phyloP scores from a whole-genome alignment of 2,329 filamentous ascomycete species.

The Curvularia spicifera region DNA sequence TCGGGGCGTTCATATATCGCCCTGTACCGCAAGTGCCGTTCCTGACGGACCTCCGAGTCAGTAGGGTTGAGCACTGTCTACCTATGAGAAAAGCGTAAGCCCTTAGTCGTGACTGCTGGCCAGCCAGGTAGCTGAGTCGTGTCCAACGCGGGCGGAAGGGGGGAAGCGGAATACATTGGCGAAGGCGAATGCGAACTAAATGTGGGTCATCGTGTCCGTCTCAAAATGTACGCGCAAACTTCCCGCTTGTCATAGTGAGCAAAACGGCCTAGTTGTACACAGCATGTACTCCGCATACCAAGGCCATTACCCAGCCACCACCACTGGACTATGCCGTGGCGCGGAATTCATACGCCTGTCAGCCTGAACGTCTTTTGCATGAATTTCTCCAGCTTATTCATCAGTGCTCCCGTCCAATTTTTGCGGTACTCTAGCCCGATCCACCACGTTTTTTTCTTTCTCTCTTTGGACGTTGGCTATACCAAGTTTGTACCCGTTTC shows the following conservation, averaged over 20 bases:
- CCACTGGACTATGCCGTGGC: neutral
- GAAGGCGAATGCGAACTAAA: constrained; percentile 14
- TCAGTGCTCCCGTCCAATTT: constrained; percentile 11
- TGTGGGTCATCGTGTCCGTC: constrained; percentile 2
- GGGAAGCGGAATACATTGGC: constrained; percentile 8
- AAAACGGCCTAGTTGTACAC: neutral
- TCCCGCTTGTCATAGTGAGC: neutral
- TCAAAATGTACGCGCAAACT: neutral
- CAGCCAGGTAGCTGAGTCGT: constrained; percentile 12
- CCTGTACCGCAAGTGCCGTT: neutral
- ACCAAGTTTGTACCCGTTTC: constrained; percentile 20
- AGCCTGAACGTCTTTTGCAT: neutral
- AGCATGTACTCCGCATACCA: constrained; percentile 1
- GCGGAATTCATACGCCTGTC: neutral
- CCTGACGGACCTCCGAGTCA: constrained; percentile 15
- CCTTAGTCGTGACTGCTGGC: constrained; percentile 5
- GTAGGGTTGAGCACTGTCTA: constrained; percentile 4
- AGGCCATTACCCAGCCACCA: neutral
- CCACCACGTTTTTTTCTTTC: constrained; percentile 10
- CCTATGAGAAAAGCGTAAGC: constrained; percentile 1
- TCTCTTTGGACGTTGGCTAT: constrained; percentile 21
- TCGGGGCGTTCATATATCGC: constrained; percentile 9
- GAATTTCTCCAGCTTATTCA: constrained; percentile 3
- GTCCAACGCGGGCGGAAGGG: constrained; percentile 8
- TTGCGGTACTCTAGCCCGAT: constrained; percentile 7